Percentiles rank a stretch among this genome's conserved stretches.
Evolutionary conservation across 805 yeast genomes (phyloP).

Genomic region (Pichia heedii): DNA sequence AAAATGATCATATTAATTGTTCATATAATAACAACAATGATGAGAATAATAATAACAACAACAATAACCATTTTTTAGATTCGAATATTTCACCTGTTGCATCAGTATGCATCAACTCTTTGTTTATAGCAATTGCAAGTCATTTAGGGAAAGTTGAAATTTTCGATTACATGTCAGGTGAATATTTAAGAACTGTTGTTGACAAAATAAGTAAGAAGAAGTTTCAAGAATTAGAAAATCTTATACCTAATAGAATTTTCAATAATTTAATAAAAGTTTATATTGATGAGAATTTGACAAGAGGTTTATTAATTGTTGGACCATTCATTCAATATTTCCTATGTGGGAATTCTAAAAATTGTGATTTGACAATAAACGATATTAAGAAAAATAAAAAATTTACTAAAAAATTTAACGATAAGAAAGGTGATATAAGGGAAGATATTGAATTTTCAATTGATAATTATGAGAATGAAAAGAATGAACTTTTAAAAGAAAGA

Average conservation of each 20-base stretch:
- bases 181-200: slow-evolving; percentile 25
- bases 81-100: slow-evolving; percentile 14
- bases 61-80: background rate
- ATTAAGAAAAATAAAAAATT: slow-evolving; percentile 12
- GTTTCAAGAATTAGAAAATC: slow-evolving; percentile 11
- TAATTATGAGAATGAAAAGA: slow-evolving; percentile 21
- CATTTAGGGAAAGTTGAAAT: slow-evolving; percentile 34
- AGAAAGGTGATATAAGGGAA: slow-evolving; percentile 19
- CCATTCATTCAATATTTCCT: slow-evolving; percentile 38
- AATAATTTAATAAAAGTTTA: slow-evolving; percentile 3
- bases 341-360: slow-evolving; percentile 31
- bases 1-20: slow-evolving; percentile 12
- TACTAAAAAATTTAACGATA: slow-evolving; percentile 8
- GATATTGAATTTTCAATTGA: slow-evolving; percentile 28
- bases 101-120: slow-evolving; percentile 22
- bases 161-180: slow-evolving; percentile 36
- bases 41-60: no score
- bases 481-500: slow-evolving; percentile 16
- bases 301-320: slow-evolving; percentile 35
- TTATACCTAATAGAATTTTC: background rate
- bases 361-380: slow-evolving; percentile 2
- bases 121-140: slow-evolving; percentile 31
- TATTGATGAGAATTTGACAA: slow-evolving; percentile 16
- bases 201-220: slow-evolving; percentile 15
- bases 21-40: background rate